Evolutionary conservation across 2,329 filamentous ascomycete genomes (phyloP).

Genomic region (Zymoseptoria brevis): DNA sequence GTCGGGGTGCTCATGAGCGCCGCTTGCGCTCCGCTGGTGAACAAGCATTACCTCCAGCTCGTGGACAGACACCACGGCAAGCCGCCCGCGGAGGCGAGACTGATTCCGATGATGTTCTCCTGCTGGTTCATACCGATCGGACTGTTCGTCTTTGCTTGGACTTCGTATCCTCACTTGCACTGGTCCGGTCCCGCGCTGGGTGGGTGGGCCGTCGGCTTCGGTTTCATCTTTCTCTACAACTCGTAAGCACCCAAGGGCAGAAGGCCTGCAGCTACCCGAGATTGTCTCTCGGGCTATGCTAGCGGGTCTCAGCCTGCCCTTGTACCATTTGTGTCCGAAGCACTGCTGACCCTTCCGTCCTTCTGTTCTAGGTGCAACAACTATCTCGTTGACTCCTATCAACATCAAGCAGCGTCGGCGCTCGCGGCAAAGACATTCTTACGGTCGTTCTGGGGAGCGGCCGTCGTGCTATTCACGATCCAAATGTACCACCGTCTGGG

Average conservation of each 20-base stretch:
- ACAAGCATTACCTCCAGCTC: slow-evolving; percentile 68
- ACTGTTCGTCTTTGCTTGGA: slow-evolving; percentile 62
- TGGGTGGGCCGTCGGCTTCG: slow-evolving; percentile 27
- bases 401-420: slow-evolving; percentile 56
- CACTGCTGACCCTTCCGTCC: slow-evolving; percentile 44
- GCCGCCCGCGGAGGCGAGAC: slow-evolving; percentile 67
- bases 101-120: slow-evolving; percentile 60
- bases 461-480: slow-evolving; percentile 24
- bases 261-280: no score
- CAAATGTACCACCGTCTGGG: slow-evolving; percentile 36
- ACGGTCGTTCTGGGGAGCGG: slow-evolving; percentile 13
- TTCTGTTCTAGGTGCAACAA: slow-evolving; percentile 44
- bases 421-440: slow-evolving; percentile 30
- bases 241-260: no score
- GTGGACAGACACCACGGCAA: slow-evolving; percentile 57
- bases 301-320: slow-evolving; percentile 26
- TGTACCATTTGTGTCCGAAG: slow-evolving; percentile 36
- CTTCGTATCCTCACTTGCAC: slow-evolving; percentile 55
- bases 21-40: slow-evolving; percentile 53
- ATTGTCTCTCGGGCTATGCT: no score
- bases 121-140: slow-evolving; percentile 57
- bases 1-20: slow-evolving; percentile 24
- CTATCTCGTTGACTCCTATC: slow-evolving; percentile 54
- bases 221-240: slow-evolving; percentile 29
- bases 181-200: slow-evolving; percentile 57